Base-by-base conservation (phyloP, 345 rosid species). In the Cochlearia excelsa region DNA sequence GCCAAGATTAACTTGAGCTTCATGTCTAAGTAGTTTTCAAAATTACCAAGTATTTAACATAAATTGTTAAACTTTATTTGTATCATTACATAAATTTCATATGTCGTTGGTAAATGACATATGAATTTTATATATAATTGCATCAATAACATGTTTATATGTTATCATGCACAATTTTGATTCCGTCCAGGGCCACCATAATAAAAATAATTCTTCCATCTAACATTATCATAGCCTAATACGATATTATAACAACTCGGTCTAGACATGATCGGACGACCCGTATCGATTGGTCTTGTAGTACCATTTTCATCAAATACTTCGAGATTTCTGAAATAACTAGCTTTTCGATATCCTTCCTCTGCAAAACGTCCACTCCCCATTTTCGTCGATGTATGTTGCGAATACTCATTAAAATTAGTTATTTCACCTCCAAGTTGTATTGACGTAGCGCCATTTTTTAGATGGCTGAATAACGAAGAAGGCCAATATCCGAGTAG, bases 101-200 rank as follows among this genome's bases (percentile, higher is more conserved):
- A 16, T 16, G 23, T 16, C 23, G 23, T 16, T 16, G 23, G 23
- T 16, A 16, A 16, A 16, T 16, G 23, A 16, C 23, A 16, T 16
- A 16, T 16, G 23, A 16, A 16, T 16, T 16, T 16, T 16, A 16
- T 16, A 16, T 16, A 16, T 16, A 16, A 16, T 16, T 16, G 23
- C 23, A 16, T 16, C 23, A 16, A 16, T 33, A 33, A 33, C 35
- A 33, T 33, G 3, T 33, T 2, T 33, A 33, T 33, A 33, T 33
- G 35, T 33, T 2, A 33, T 37, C 7, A 55, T 3, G 6, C n/a
- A 71, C 86, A 82, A 52, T 73, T 68, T 3, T 75, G 57, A 49
- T 68, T 79, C 60, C 66, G 68, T 35, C 83, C 82, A 54, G 82
- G 82, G 37, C 86, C 83, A 39, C 86, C 82, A 45, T 64, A 82